Base-by-base conservation (phyloP, 1,284 basidiomycete species). In the Leccinum variabile region DNA sequence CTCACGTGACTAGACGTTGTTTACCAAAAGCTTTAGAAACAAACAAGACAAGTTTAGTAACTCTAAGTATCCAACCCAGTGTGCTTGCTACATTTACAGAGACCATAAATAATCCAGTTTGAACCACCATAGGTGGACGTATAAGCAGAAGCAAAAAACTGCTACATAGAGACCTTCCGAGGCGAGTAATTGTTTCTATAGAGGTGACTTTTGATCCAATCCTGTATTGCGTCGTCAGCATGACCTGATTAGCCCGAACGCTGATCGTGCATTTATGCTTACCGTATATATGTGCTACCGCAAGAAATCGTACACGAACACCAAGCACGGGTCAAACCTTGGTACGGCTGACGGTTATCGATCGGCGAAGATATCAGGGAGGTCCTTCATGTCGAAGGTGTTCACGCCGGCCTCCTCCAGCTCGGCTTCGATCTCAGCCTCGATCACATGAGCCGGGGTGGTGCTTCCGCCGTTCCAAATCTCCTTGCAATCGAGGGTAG, bases 371-470 rank as follows among this genome's bases (percentile, higher is more conserved):
- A 89, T 77, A 30, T 78, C 79, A 11, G 79, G 79, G 22, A 88
- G 68, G 70, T 87, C 84, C 69, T 82, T 81, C 86, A 89, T 87
- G 37, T 87, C 85, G 61, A 90, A 73, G 50, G 89, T 56, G 69
- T 80, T 77, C 18, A 86, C 88, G 8, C 87, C 88, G 8, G 83
- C 82, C 68, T 87, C 84, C 72, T 88, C 84, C 33, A 90, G 74
- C 76, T 88, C 84, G 7, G 74, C 80, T 73, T 84, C 82, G 30
- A 89, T 83, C 59, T 75, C 76, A 18, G 68, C 69, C 28, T 71
- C 70, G 44, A 73, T 44, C 30, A 55, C 54, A 44, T 62, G 59
- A 18, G 87, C 85, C 0, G 77, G 72, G 0, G 83, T 88, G 49
- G 83, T 18, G 7, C 80, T 78, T 5, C 83, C 84, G 25, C 80